phyloP scores from a whole-genome alignment of 2,329 filamentous ascomycete species.

The Huntiella bhutanensis region DNA sequence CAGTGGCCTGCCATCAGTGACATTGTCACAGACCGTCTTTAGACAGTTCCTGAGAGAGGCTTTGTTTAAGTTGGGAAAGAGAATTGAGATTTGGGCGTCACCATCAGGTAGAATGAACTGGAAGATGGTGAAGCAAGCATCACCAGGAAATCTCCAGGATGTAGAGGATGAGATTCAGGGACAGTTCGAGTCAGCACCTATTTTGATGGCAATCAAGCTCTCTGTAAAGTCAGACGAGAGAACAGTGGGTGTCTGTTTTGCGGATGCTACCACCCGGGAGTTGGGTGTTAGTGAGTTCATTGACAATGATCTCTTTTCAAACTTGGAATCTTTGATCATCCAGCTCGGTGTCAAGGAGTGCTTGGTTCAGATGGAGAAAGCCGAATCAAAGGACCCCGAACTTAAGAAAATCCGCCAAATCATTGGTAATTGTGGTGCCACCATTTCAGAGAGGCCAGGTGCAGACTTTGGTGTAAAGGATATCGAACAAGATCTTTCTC shows the following conservation, averaged over 20 bases:
- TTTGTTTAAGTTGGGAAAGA: constrained; percentile 75
- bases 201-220: constrained; percentile 89
- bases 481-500: constrained; percentile 83
- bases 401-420: constrained; percentile 73
- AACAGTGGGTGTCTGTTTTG: constrained; percentile 87
- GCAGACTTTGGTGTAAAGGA: constrained; percentile 74
- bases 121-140: constrained; percentile 82
- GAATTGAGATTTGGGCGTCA: constrained; percentile 77
- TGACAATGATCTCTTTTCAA: constrained; percentile 97
- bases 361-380: constrained; percentile 68
- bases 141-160: constrained; percentile 88
- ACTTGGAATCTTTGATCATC: constrained; percentile 90
- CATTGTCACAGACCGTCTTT: constrained; percentile 87
- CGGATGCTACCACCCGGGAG: constrained; percentile 88
- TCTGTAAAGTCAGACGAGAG: constrained; percentile 73
- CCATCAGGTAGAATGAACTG: constrained; percentile 65
- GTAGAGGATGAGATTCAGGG: constrained; percentile 87
- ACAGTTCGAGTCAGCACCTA: constrained; percentile 73
- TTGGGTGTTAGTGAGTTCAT: constrained; percentile 93
- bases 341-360: constrained; percentile 93
- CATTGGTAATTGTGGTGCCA: constrained; percentile 79
- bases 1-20: constrained; percentile 78
- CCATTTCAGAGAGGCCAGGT: constrained; percentile 59
- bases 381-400: constrained; percentile 66
- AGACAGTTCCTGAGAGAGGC: constrained; percentile 89